Conservation (phyloP, 192 early-diverging fungal species). For the Funneliformis geosporum region DNA sequence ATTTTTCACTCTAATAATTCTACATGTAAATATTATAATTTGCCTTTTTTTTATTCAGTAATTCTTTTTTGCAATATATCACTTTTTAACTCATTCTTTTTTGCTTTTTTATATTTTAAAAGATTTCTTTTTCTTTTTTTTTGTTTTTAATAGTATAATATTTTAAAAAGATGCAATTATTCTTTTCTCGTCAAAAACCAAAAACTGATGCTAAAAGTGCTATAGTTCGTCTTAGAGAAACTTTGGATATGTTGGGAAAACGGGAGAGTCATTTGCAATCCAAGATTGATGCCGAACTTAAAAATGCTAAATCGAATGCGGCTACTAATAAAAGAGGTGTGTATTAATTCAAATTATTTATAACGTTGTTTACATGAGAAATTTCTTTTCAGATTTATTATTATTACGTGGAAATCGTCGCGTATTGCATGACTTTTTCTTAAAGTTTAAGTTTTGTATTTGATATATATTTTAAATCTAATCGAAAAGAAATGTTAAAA, state of each 20-base stretch:
- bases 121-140: not conserved
- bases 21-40: no score
- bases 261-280: constrained; percentile 82
- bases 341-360: not conserved
- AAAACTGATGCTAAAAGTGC: constrained; percentile 89
- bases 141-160: not conserved
- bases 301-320: constrained; percentile 84
- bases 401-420: not conserved
- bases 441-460: not conserved
- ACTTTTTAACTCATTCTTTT: not conserved
- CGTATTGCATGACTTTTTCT: not conserved
- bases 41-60: no score
- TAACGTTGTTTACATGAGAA: not conserved
- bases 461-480: not conserved
- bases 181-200: constrained; percentile 62
- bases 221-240: constrained; percentile 89
- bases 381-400: not conserved
- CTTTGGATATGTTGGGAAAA: constrained; percentile 93
- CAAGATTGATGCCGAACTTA: constrained; percentile 85
- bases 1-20: no score
- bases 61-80: no score
- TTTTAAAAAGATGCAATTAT: constrained; percentile 64
- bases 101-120: not conserved
- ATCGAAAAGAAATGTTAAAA: not conserved
- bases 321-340: constrained; percentile 91